Conservation (phyloP, 106 monocot genomes). For the Dendrobium huoshanense region DNA sequence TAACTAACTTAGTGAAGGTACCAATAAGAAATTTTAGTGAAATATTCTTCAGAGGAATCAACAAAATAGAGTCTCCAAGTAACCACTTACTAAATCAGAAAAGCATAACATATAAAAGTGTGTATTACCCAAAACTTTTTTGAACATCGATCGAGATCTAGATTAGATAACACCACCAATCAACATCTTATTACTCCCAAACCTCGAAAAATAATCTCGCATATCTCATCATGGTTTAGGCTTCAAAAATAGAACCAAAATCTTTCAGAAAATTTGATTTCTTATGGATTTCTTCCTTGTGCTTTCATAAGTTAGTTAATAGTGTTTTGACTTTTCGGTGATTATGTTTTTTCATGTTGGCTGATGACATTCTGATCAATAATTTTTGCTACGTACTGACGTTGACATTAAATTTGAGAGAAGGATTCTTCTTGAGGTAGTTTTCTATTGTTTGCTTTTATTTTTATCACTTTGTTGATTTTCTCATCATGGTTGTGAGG, state of each 20-base stretch:
- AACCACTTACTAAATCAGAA: neutral
- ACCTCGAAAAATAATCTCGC: neutral
- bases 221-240: neutral
- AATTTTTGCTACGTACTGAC: neutral
- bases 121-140: neutral
- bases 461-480: neutral
- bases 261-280: neutral
- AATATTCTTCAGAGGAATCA: neutral
- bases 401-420: neutral
- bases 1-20: neutral
- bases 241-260: neutral
- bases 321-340: neutral
- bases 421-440: neutral
- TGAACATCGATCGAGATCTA: neutral
- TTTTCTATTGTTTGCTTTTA: neutral
- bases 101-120: neutral
- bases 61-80: neutral
- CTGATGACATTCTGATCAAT: neutral
- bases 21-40: neutral
- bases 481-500: neutral
- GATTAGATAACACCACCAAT: neutral
- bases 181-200: neutral
- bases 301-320: neutral
- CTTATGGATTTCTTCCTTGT: neutral
- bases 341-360: neutral